Percentiles rank a stretch among this genome's conserved stretches.
phyloP scores from a whole-genome alignment of 2,329 filamentous ascomycete genomes.

The Penicillium glabrum region DNA sequence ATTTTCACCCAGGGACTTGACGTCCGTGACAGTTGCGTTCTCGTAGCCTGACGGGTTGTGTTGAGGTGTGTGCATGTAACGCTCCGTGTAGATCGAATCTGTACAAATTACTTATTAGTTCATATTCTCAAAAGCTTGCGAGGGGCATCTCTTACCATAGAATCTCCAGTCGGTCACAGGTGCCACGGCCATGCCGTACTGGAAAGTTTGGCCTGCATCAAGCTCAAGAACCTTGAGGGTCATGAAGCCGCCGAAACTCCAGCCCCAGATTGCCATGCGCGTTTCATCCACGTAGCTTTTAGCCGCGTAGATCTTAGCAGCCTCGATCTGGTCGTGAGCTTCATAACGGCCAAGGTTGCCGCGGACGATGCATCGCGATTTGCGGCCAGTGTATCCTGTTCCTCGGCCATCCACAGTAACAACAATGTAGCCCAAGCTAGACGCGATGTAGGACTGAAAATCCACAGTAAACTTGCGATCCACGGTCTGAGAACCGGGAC shows the following conservation, averaged over 20 bases:
- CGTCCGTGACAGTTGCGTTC: conserved; percentile 71
- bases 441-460: conserved; percentile 87
- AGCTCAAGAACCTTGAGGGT: conserved; percentile 91
- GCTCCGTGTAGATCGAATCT: conserved; percentile 45
- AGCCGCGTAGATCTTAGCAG: conserved; percentile 77
- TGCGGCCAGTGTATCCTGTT: conserved; percentile 85
- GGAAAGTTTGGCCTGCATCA: conserved; percentile 86
- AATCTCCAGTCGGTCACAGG: conserved; percentile 98
- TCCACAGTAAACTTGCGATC: conserved; percentile 77
- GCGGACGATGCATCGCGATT: conserved; percentile 77
- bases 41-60: conserved; percentile 77
- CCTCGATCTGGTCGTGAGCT: conserved; percentile 85
- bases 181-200: conserved; percentile 96
- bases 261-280: conserved; percentile 93
- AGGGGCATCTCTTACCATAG: conserved; percentile 59
- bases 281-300: conserved; percentile 80
- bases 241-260: conserved; percentile 96
- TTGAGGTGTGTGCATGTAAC: conserved; percentile 95
- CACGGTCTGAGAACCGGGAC: conserved; percentile 89
- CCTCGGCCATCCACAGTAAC: conserved; percentile 93
- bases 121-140: background rate
- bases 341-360: conserved; percentile 84
- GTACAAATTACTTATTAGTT: conserved; percentile 1
- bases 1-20: conserved; percentile 68
- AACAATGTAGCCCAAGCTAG: conserved; percentile 84